Conservation (phyloP, 2,329 filamentous ascomycete species). For the Fusarium sp. region DNA sequence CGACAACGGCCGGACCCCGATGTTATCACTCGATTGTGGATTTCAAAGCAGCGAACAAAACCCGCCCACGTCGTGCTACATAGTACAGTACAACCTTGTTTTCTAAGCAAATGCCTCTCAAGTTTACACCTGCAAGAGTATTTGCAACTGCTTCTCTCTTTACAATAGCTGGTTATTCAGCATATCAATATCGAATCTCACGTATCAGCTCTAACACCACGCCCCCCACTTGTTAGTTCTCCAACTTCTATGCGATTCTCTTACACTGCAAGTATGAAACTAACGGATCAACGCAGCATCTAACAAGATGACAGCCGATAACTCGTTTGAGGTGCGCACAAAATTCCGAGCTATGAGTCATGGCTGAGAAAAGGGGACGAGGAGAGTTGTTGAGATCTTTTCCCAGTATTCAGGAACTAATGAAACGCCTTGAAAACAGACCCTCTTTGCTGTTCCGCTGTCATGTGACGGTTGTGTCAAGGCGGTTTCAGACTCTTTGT, state of each 20-base stretch:
- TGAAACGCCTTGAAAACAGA: constrained; percentile 64
- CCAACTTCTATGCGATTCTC: constrained; percentile 25
- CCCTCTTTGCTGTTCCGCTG: constrained; percentile 93
- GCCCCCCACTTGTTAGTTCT: constrained; percentile 37
- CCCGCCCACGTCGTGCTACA: constrained; percentile 23
- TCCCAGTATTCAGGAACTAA: constrained; percentile 42
- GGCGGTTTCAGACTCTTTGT: constrained; percentile 81
- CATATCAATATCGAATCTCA: constrained; percentile 42
- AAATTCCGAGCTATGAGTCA: constrained; percentile 36
- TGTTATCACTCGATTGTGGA: constrained; percentile 41
- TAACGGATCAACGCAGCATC: constrained; percentile 33
- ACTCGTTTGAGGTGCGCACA: constrained; percentile 57
- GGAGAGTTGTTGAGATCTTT: constrained; percentile 27
- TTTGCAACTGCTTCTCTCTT: constrained; percentile 44
- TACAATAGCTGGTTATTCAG: constrained; percentile 43
- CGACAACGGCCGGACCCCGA: constrained; percentile 33
- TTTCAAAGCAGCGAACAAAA: constrained; percentile 47
- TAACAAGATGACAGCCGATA: constrained; percentile 54
- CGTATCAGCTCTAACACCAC: constrained; percentile 31
- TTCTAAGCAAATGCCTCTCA: constrained; percentile 40
- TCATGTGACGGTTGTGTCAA: constrained; percentile 90
- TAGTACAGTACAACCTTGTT: constrained; percentile 22
- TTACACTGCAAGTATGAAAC: constrained; percentile 39
- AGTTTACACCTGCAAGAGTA: constrained; percentile 40
- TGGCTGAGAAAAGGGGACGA: constrained; percentile 39